Conservation (phyloP, 2,329 filamentous ascomycete species). For the Keithomyces neogunnii region DNA sequence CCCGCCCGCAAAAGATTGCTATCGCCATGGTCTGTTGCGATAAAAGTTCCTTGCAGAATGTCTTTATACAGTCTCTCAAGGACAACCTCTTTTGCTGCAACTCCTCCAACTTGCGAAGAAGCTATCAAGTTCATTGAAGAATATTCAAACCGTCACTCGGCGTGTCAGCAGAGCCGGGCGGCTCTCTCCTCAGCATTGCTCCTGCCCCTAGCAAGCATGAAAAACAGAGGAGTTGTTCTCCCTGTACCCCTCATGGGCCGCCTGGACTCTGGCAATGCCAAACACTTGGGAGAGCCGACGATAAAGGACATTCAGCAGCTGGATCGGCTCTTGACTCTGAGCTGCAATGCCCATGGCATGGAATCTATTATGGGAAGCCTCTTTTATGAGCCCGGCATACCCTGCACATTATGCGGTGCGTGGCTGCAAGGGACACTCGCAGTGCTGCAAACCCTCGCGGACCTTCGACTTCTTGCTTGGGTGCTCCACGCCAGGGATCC, state of each 20-base stretch:
- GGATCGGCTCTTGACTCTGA: constrained; percentile 13
- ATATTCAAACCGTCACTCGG: too few relatives aligned
- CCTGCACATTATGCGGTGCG: constrained; percentile 12
- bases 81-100: too few relatives aligned
- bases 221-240: constrained; percentile 11
- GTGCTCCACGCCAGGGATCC: constrained; percentile 9
- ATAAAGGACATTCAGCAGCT: neutral
- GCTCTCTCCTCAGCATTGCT: constrained; percentile 19
- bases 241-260: neutral
- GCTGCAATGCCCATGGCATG: constrained; percentile 10
- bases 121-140: too few relatives aligned
- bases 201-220: constrained; percentile 18
- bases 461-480: neutral
- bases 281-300: neutral
- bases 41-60: too few relatives aligned
- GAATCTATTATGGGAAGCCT: constrained; percentile 12
- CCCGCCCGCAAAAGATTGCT: too few relatives aligned
- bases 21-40: too few relatives aligned
- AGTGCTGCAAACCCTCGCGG: constrained; percentile 2
- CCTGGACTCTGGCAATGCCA: neutral
- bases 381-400: constrained; percentile 12
- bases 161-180: constrained; percentile 12
- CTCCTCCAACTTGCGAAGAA: too few relatives aligned
- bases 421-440: constrained; percentile 14
- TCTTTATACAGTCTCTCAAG: neutral